phyloP scores from a whole-genome alignment of 2,329 filamentous ascomycete genomes.

The Diaporthe caulivora region DNA sequence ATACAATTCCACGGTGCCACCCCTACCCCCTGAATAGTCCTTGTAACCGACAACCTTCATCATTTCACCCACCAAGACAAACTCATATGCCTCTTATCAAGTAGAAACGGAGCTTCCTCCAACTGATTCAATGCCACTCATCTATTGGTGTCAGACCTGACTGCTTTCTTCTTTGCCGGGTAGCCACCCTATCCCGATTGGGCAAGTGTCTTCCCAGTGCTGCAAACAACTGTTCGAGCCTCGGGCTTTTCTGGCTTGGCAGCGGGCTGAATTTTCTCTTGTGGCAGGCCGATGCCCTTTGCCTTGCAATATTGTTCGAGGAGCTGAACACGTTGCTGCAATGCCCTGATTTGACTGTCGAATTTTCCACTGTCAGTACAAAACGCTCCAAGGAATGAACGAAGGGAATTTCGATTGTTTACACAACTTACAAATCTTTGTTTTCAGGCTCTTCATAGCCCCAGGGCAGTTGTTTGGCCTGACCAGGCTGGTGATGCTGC shows the following conservation, averaged over 20 bases:
- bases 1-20: too few species aligned
- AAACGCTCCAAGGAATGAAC: too few species aligned
- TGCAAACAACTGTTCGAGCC: neutral
- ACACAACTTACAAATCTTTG: neutral
- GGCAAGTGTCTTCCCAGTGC: neutral
- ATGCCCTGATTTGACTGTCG: neutral
- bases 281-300: neutral
- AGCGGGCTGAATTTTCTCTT: neutral
- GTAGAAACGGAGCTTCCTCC: neutral
- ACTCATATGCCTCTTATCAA: neutral
- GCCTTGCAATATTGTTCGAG: conserved; percentile 14
- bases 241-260: neutral
- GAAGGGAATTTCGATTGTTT: fast-evolving
- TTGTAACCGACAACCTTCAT: neutral
- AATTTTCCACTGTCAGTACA: neutral
- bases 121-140: neutral
- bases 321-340: conserved; percentile 1
- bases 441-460: conserved; percentile 9
- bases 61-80: neutral
- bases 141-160: neutral
- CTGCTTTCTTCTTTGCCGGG: neutral
- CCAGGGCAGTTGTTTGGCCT: conserved; percentile 12
- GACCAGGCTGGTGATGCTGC: neutral
- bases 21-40: too few species aligned
- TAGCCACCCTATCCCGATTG: neutral